Evolutionary conservation across 163 green algal species (phyloP), one percentile per base, ranked within the genome.

Genomic region (Prototheca cutis): DNA sequence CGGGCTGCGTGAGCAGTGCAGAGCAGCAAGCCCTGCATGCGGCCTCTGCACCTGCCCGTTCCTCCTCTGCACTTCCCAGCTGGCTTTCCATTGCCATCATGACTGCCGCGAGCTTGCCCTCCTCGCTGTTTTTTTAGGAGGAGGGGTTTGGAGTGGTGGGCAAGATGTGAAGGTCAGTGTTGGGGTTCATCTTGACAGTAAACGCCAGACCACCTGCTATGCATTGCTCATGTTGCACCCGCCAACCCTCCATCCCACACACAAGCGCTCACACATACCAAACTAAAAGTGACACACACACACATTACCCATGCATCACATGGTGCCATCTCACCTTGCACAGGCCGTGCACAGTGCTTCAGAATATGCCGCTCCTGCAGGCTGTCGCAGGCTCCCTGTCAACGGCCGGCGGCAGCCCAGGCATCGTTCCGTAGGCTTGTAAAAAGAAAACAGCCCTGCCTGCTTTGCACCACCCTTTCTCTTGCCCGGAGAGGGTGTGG

Each of bases 11-110:
- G 4, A 64, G 40, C 6, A 68, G 67, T 3, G 81, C 83, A 51
- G 68, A 84, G 62, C 88, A 72, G 62, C 84, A 90, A 17, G 39
- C 42, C 31, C 59, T 42, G 59, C 81, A 87, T 8, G 58, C 61
- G 1, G 53, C 45, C 7, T 52, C n/a, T 0, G 73, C 67, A 0
- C 40, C 31, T 4, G 42, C 47, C 1, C 58, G 55, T 2, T 25
- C 40, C 4, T 53, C 56, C 51, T 71, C 77, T 4, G 30, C 39
- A 27, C 4, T 34, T 6, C n/a, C 36, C 30, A 64, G 33, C 40
- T 72, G 30, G 0, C 42, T 36, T 18, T 64, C 23, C 28, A 55
- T 7, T 1, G 24, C 23, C 18, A 79, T 6, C 23, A 72, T 42
- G 33, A 4, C 13, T 48, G 39, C 32, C 62, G 58, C 40, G 55